Evolutionary conservation across 768 basidiomycete genomes (phyloP).

Genomic region (Russula brevipes): DNA sequence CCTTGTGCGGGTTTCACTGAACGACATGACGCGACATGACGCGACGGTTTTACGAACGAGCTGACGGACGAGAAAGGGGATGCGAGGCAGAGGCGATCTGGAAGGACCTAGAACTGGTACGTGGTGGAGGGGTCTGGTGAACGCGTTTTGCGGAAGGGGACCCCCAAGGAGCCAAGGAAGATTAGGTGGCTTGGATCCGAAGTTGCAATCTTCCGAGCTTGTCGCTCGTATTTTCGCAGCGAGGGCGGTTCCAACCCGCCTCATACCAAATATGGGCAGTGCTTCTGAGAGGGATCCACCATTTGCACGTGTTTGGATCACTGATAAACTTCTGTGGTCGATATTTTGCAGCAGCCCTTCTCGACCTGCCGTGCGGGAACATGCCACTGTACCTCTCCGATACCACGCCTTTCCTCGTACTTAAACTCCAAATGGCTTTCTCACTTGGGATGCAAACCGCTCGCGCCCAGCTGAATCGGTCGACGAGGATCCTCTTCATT

Average conservation of each 20-base stretch:
- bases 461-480: slow-evolving; percentile 10
- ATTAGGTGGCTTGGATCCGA: not conserved
- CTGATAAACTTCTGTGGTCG: not conserved
- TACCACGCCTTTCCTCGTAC: slow-evolving; percentile 19
- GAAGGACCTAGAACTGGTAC: too few relatives aligned
- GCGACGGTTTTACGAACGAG: not conserved
- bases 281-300: slow-evolving; percentile 5
- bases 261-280: not conserved
- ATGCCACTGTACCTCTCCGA: slow-evolving; percentile 8
- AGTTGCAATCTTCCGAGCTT: slow-evolving; percentile 12
- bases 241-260: too few relatives aligned
- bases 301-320: not conserved
- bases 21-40: too few relatives aligned
- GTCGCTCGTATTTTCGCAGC: not conserved
- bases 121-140: too few relatives aligned
- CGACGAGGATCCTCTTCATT: slow-evolving; percentile 18
- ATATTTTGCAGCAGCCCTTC: not conserved
- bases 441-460: slow-evolving; percentile 14
- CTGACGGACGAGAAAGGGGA: not conserved
- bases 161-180: not conserved
- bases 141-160: too few relatives aligned
- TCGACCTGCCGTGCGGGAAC: too few relatives aligned
- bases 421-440: slow-evolving; percentile 25
- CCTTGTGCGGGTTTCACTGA: too few relatives aligned
- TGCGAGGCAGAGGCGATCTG: not conserved